Base-by-base conservation (phyloP, 2,329 filamentous ascomycete genomes). In the Dothistroma septosporum region DNA sequence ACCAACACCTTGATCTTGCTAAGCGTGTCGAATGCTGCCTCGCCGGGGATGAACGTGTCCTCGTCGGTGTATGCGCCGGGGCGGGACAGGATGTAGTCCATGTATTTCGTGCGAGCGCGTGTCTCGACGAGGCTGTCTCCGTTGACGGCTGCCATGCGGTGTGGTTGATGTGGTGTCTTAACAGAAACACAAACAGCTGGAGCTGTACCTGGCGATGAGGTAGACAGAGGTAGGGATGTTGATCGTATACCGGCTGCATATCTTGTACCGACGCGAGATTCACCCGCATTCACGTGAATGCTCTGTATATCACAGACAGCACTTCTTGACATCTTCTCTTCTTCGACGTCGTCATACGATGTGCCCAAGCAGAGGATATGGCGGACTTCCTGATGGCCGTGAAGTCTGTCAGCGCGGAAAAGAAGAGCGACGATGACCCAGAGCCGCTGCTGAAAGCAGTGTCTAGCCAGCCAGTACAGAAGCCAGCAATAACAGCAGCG, bases 31-130 rank as follows among this genome's bases (percentile, higher is more conserved):
- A 81, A 82, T 59, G 79, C 80, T 63, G 78, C 80, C 68, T 74
- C 77, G 59, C 78, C 83, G 53, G 80, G 79, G 10, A 78, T 60
- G 62, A 66, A 73, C 8, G 50, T 53, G 24, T 73, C 69, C 3
- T 85, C 82, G 65, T 92, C 88, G 35, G 89, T 92, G 75, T 90
- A 96, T 1, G 94, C 91, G 1, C 94, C 93, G 3, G 83, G 79
- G 33, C 87, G 87, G 61, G 83, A 87, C 59, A 96, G 83, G 66
- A 97, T 87, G 64, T 84, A 87, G 76, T 97, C 87, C 60, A 97
- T 83, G 74, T 96, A 88, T 75, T 85, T 87, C 92, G 92, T 70
- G 61, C 65, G 64, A 28, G 61, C 62, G 33, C 64, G 62, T 47
- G 52, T 53, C 11, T 50, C 95, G 64, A 55, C 14, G 4, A 1